Evolutionary conservation across 306 rosid genomes (phyloP), one percentile per base, ranked within the genome.

Genomic region (Prunus padus): DNA sequence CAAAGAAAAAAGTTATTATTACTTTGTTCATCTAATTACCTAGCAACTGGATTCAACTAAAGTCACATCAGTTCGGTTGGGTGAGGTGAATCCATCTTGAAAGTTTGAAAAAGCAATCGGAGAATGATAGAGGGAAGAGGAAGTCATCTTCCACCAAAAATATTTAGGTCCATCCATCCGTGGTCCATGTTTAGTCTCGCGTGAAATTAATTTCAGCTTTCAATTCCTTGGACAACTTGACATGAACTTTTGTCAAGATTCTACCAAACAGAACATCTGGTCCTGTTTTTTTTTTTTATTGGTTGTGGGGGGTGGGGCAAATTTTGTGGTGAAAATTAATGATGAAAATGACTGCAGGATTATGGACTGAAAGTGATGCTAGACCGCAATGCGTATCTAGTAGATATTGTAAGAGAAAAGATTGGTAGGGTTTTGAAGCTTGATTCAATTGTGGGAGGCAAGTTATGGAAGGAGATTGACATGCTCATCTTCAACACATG

Each of bases 401-500:
- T 95, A 9, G 98, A 95, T 67, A 73, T 87, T 40, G 96, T 89
- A 1, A 69, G 71, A 59, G 96, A 92, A 80, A 56, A 71, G 0
- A 80, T 82, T 25, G 97, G 98, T 0, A 86, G 97, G 45, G 96
- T 95, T 0, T 86, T 95, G 87, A 92, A 92, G 74, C 89, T 95
- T 66, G 97, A 95, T 47, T 87, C 97, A 4, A 89, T 95, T 7
- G 62, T 54, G 67, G 90, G 90, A 75, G 65, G 90, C 76, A 90
- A 90, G 69, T 31, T 82, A 2, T 95, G 98, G 98, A 72, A 59
- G 33, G 79, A 79, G 4, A 9, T 90, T 44, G 92, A 95, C 74
- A 83, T 86, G 81, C 97, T 95, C 65, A 76, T 95, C 82, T 95
- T 95, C 63, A 95, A 95, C 88, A 95, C 98, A 3, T 95, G 98